Percentiles rank a stretch among this genome's conserved stretches.
phyloP scores from a whole-genome alignment of 2,329 filamentous ascomycete species.

The Neurospora crassa region DNA sequence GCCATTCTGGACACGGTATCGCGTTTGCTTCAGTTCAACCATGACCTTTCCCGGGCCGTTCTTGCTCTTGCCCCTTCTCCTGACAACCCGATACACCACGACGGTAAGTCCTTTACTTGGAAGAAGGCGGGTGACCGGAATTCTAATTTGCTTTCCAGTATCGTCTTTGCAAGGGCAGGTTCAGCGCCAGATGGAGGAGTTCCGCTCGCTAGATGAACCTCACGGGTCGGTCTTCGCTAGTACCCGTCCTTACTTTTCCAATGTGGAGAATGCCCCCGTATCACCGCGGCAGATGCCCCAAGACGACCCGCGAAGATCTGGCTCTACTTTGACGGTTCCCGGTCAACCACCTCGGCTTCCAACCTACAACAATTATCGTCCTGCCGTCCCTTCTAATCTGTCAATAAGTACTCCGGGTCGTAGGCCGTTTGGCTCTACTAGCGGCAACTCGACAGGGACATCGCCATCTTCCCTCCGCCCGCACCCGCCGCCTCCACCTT shows the following conservation, averaged over 20 bases:
- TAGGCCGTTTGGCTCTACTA: conserved; percentile 80
- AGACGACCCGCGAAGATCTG: conserved; percentile 65
- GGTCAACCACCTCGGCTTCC: conserved; percentile 28
- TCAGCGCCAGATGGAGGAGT: conserved; percentile 49
- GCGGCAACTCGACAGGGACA: conserved; percentile 57
- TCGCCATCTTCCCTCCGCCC: conserved; percentile 67
- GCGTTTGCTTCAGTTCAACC: conserved; percentile 65
- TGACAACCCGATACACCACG: conserved; percentile 70
- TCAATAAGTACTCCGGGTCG: conserved; percentile 53
- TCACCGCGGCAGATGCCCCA: conserved; percentile 82
- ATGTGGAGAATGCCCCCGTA: conserved; percentile 65
- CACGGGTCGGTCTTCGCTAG: conserved; percentile 57
- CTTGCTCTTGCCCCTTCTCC: conserved; percentile 63
- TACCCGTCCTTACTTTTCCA: conserved; percentile 56
- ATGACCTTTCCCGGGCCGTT: conserved; percentile 70
- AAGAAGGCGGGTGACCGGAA: conserved; percentile 7
- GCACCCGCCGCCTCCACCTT: conserved; percentile 53
- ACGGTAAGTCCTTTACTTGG: conserved; percentile 50
- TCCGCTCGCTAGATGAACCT: conserved; percentile 50
- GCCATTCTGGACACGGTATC: conserved; percentile 71
- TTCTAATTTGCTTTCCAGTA: conserved; percentile 30
- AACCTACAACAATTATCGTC: conserved; percentile 53
- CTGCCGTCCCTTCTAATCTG: conserved; percentile 72
- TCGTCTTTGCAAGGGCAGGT: conserved; percentile 48
- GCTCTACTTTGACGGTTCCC: conserved; percentile 49